Evolutionary conservation across 495 filamentous ascomycete genomes (phyloP).

Genomic region (Astrothelium subdiscretum): DNA sequence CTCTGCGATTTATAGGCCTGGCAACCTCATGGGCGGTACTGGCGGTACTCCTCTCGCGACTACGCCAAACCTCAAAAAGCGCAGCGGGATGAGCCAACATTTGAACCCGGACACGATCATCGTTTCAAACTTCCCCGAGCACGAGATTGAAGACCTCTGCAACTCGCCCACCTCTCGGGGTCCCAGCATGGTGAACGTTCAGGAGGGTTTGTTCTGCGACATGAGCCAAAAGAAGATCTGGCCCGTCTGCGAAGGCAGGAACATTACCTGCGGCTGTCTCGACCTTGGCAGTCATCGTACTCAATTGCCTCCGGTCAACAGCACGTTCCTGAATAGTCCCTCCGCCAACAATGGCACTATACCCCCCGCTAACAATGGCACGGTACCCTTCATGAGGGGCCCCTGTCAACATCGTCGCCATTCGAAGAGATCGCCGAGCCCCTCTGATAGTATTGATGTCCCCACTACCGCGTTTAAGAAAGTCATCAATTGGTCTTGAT

Average conservation of each 20-base stretch:
- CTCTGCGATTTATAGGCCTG: too few relatives aligned
- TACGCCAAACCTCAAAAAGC: too few relatives aligned
- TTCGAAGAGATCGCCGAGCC: too few relatives aligned
- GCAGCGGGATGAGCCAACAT: neutral
- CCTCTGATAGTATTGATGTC: neutral
- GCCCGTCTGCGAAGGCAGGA: neutral
- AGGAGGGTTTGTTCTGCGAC: neutral
- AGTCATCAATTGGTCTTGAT: neutral
- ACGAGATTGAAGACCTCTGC: neutral
- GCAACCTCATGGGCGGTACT: too few relatives aligned
- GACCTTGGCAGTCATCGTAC: neutral
- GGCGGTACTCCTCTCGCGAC: too few relatives aligned
- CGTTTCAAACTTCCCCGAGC: neutral
- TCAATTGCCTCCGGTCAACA: neutral
- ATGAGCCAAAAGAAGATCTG: neutral
- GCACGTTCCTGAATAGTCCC: neutral
- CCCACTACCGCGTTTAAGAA: neutral
- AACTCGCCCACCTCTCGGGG: neutral
- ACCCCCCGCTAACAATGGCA: too few relatives aligned
- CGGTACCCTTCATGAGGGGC: too few relatives aligned
- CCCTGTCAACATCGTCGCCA: too few relatives aligned
- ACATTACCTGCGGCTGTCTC: neutral
- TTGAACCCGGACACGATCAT: neutral
- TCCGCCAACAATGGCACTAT: too few relatives aligned
- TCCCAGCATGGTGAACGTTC: neutral